Percentiles rank a stretch among this genome's conserved stretches.
Evolutionary conservation across 495 filamentous ascomycete species (phyloP).

Genomic region (Cenococcum geophilum): DNA sequence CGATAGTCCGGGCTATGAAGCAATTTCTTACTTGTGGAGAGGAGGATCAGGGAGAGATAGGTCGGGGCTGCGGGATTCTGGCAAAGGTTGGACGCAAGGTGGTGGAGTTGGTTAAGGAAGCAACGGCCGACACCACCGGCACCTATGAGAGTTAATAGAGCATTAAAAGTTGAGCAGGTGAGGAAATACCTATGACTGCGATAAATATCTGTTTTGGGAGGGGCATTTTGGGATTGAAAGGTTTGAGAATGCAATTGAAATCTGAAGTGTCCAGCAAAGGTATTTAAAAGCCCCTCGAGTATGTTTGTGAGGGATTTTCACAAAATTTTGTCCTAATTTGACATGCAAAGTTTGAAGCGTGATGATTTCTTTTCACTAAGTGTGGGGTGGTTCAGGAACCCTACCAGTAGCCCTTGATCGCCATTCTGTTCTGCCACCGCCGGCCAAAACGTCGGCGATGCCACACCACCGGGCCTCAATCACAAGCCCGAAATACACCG

Average conservation of each 20-base stretch:
- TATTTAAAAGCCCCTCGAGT: background rate
- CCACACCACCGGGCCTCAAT: background rate
- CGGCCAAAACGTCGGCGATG: background rate
- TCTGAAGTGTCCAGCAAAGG: background rate
- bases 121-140: constrained; percentile 87
- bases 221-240: constrained; percentile 21
- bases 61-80: constrained; percentile 44
- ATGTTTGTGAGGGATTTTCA: background rate
- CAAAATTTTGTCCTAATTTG: background rate
- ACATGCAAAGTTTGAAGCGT: background rate
- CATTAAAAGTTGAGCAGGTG: constrained; percentile 6
- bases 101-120: constrained; percentile 75
- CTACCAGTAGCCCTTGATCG: background rate
- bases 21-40: constrained; percentile 72
- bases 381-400: background rate
- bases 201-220: constrained; percentile 35
- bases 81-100: constrained; percentile 49
- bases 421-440: background rate
- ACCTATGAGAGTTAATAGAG: constrained; percentile 48
- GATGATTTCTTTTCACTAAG: background rate
- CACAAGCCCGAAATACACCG: background rate
- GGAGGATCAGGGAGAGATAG: constrained; percentile 67
- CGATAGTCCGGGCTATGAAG: constrained; percentile 57
- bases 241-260: background rate
- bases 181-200: constrained; percentile 42